Base-by-base conservation (phyloP, 192 early-diverging fungal species). In the Coemansia biformis region DNA sequence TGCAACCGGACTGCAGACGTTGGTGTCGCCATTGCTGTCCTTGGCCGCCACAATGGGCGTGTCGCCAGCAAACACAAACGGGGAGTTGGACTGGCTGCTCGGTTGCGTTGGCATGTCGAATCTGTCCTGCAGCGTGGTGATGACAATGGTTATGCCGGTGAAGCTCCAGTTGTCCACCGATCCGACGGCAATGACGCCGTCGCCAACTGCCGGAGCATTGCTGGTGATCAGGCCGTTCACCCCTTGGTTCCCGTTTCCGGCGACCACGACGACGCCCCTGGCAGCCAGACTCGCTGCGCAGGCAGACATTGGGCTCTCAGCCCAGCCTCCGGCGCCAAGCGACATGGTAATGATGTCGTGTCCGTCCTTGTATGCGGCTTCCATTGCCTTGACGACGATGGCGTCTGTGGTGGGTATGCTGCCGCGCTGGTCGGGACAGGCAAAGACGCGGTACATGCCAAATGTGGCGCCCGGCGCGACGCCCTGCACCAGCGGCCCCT, bases 241-340 rank as follows among this genome's bases (percentile, higher is more conserved):
- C 23, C 89, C 88, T 33, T 79, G 71, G 74, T 93, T 91, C 11
- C 91, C 91, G 34, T 75, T 73, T 11, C 86, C 75, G 15, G 81
- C 66, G 26, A 79, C 67, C n/a, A 89, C 76, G 22, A 81, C 45
- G 24, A 83, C 50, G 28, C 83, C 83, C 5, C 50, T 35, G 4
- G 59, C 41, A 10, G 59, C 51, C 4, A 85, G 19, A 3, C 34
- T 46, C 37, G 79, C 59, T 16, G 65, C 77, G 12, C 80, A 46
- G 1, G 63, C 46, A 4, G 81, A 58, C 10, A 66, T 59, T 1
- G 82, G 79, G 16, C 67, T 75, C 7, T 68, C 56, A 0, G 74
- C 68, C 73, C 76, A 86, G 4, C 78, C 79, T 10, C 64, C 56
- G 32, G 75, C 79, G 15, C 84, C 84, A 18, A 86, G 54, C 1